These are phyloP conservation scores for Fagus crenata DNA, from an alignment of 306 rosid genomes.

Conservation along the genomic window DNA sequence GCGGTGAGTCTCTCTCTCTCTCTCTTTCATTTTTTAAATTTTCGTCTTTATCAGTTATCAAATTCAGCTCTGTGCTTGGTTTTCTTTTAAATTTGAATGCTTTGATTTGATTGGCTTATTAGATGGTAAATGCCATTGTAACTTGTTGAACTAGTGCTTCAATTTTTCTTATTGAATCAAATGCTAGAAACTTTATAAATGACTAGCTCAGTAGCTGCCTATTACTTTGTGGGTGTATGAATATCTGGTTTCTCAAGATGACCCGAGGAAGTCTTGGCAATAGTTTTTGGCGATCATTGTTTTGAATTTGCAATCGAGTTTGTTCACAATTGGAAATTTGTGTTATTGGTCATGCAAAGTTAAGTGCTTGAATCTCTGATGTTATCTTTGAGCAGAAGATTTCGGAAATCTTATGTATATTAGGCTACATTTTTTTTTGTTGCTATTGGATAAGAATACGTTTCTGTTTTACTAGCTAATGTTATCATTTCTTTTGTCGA, in stretches of 20 bases:
- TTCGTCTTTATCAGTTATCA: no score
- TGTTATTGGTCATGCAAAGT: background rate
- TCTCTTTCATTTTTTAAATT: no score
- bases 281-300: background rate
- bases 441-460: background rate
- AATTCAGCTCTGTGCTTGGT: no score
- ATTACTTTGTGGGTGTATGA: background rate
- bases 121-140: no score
- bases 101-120: background rate
- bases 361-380: background rate
- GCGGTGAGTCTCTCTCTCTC: slow-evolving; percentile 50
- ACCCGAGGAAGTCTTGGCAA: no score
- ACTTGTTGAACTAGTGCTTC: no score
- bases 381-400: background rate
- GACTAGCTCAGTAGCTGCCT: background rate
- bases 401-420: background rate
- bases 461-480: background rate
- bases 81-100: background rate
- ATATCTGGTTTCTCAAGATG: no score
- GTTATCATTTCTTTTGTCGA: background rate
- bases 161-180: background rate
- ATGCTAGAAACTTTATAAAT: background rate
- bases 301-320: background rate
- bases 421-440: background rate
- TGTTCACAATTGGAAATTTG: background rate